Evolutionary conservation across 2,329 filamentous ascomycete genomes (phyloP).

Genomic region (Clarireedia monteithiana): DNA sequence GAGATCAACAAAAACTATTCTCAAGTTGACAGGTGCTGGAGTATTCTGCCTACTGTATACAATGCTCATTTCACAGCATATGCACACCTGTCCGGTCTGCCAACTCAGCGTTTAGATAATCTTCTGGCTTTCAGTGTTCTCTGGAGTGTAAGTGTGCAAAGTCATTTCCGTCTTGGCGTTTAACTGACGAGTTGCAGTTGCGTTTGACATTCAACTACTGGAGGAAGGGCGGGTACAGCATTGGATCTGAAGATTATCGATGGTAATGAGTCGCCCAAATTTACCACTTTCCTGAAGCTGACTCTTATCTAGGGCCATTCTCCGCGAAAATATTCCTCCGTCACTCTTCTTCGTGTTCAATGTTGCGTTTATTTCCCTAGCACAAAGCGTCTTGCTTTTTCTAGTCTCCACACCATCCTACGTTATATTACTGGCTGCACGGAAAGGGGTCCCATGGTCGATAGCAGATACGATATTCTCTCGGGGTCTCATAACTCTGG

Average conservation of each 20-base stretch:
- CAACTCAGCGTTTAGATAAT: constrained; percentile 63
- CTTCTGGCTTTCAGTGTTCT: constrained; percentile 61
- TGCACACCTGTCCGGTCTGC: constrained; percentile 66
- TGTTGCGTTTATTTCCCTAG: constrained; percentile 77
- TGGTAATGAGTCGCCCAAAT: constrained; percentile 44
- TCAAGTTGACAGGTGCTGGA: constrained; percentile 93
- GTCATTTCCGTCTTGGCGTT: not conserved
- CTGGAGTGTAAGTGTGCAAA: constrained; percentile 62
- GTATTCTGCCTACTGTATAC: constrained; percentile 79
- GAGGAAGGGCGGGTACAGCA: constrained; percentile 82
- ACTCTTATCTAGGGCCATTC: constrained; percentile 49
- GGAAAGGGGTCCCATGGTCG: constrained; percentile 46
- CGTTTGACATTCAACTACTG: constrained; percentile 95
- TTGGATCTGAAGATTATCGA: constrained; percentile 91
- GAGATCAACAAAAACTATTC: constrained; percentile 92
- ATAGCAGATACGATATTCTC: constrained; percentile 51
- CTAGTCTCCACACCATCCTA: constrained; percentile 76
- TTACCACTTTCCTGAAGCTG: constrained; percentile 2
- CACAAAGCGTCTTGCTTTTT: constrained; percentile 77
- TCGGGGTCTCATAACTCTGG: constrained; percentile 44
- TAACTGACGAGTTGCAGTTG: constrained; percentile 36
- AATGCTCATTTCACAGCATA: constrained; percentile 79
- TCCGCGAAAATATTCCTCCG: constrained; percentile 57
- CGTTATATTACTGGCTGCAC: constrained; percentile 65
- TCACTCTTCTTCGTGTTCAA: constrained; percentile 75